These are phyloP conservation scores for Cladosporium sp. DNA, from an alignment of 2,329 filamentous ascomycete species.

Conservation along the genomic window DNA sequence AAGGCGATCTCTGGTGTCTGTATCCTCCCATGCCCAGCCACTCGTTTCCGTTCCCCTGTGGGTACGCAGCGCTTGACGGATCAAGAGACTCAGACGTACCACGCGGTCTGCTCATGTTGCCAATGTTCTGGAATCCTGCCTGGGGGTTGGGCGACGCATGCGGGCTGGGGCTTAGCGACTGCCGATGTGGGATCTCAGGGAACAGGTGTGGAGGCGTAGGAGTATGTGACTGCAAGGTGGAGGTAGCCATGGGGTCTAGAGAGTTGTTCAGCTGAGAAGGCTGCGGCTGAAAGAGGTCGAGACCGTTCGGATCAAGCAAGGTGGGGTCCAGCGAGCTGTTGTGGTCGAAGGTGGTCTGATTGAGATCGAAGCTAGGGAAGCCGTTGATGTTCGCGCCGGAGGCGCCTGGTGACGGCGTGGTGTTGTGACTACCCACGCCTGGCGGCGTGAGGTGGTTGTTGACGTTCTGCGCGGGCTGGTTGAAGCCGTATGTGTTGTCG, in stretches of 20 bases:
- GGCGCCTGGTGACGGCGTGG: slow-evolving; percentile 4
- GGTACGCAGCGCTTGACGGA: slow-evolving; percentile 60
- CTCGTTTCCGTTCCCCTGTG: slow-evolving; percentile 54
- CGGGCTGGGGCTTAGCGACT: slow-evolving; percentile 55
- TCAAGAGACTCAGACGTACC: slow-evolving; percentile 58
- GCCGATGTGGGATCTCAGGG: slow-evolving; percentile 41
- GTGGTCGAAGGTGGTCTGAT: slow-evolving; percentile 55
- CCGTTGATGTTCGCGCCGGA: slow-evolving; percentile 39
- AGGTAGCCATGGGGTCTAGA: slow-evolving; percentile 52
- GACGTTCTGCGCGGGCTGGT: slow-evolving; percentile 20
- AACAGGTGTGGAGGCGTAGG: slow-evolving; percentile 59
- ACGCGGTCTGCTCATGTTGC: slow-evolving; percentile 58
- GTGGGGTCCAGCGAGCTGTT: slow-evolving; percentile 62
- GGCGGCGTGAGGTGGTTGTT: slow-evolving; percentile 34
- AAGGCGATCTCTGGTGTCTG: slow-evolving; percentile 79
- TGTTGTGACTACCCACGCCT: slow-evolving; percentile 12
- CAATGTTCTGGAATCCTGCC: slow-evolving; percentile 42
- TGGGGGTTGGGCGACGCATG: slow-evolving; percentile 56
- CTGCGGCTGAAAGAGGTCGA: slow-evolving; percentile 43
- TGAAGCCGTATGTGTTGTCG: slow-evolving; percentile 54
- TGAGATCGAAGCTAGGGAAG: slow-evolving; percentile 58
- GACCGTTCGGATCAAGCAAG: slow-evolving; percentile 52
- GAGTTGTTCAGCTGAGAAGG: slow-evolving; percentile 46
- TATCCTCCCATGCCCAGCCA: slow-evolving; percentile 65
- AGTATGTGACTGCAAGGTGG: slow-evolving; percentile 51